These are phyloP conservation scores for Picochlorum sp. DNA, from an alignment of 139 green algal species.

Conservation along the genomic window DNA sequence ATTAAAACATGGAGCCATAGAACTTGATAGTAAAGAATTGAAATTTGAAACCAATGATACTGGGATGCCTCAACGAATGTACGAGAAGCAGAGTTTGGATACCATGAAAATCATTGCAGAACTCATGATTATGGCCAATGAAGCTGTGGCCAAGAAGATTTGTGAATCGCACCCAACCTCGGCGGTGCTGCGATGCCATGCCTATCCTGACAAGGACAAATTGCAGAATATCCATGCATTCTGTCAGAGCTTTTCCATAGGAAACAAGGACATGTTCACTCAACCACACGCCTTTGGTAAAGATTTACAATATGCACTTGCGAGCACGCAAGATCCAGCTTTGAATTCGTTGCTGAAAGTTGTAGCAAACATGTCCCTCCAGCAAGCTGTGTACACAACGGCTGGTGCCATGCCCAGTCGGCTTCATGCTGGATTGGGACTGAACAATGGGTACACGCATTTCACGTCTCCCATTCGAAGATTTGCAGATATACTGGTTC, in stretches of 20 bases:
- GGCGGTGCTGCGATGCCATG: constrained; percentile 64
- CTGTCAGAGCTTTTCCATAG: constrained; percentile 17
- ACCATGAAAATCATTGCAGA: constrained; percentile 92
- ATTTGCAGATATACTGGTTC: constrained; percentile 87
- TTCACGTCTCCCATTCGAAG: constrained; percentile 76
- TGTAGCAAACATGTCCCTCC: constrained; percentile 78
- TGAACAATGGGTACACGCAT: constrained; percentile 58
- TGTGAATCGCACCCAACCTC: constrained; percentile 50
- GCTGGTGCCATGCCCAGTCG: constrained; percentile 40
- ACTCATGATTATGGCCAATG: constrained; percentile 97
- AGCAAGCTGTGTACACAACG: constrained; percentile 82
- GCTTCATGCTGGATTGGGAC: constrained; percentile 7
- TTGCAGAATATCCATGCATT: constrained; percentile 42
- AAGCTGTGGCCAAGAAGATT: constrained; percentile 67
- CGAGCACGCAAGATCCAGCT: constrained; percentile 11
- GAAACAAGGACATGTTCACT: constrained; percentile 9
- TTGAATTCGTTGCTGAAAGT: background rate
- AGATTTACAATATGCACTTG: constrained; percentile 21
- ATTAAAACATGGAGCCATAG: constrained; percentile 50
- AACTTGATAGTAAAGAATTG: constrained; percentile 76
- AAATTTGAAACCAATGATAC: constrained; percentile 65
- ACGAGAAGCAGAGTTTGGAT: constrained; percentile 33
- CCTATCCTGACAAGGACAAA: constrained; percentile 45
- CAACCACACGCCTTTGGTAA: constrained; percentile 27
- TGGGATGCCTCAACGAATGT: constrained; percentile 49